Evolutionary conservation across 352 stramenopile genomes (phyloP).

Genomic region (Phytophthora pistaciae): DNA sequence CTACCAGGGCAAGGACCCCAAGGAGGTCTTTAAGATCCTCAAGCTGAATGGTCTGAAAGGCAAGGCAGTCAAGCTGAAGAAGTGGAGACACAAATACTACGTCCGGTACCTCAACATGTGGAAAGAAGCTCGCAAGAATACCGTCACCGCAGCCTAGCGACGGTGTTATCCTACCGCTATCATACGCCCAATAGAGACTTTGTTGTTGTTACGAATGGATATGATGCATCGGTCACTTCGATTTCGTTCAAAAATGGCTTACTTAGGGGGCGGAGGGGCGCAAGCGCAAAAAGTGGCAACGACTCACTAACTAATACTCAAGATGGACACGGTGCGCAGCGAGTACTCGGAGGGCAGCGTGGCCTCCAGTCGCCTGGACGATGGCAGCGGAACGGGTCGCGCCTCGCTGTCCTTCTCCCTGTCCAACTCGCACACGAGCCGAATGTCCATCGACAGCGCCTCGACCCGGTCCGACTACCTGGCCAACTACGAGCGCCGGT

Average conservation of each 20-base stretch:
- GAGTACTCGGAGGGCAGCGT: conserved; percentile 38
- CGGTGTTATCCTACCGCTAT: not conserved
- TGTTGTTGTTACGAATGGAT: too few species aligned
- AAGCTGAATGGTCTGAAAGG: not conserved
- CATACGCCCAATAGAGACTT: not conserved
- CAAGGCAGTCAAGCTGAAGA: not conserved
- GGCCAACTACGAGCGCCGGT: conserved; percentile 66
- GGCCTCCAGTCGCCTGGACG: conserved; percentile 34
- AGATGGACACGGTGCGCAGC: conserved; percentile 53
- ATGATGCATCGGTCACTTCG: too few species aligned
- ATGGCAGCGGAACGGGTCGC: conserved; percentile 32
- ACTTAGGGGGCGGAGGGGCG: conserved; percentile 5
- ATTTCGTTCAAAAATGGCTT: not conserved
- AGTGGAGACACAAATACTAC: conserved; percentile 5
- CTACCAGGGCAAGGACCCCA: not conserved
- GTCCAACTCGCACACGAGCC: conserved; percentile 42
- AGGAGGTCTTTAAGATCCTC: not conserved
- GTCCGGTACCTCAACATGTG: conserved; percentile 1
- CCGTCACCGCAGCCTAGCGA: not conserved
- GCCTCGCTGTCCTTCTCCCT: conserved; percentile 56
- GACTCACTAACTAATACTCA: not conserved
- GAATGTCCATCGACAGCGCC: conserved; percentile 33
- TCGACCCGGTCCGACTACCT: conserved; percentile 63
- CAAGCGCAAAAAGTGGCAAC: conserved; percentile 2
- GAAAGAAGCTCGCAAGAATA: not conserved